These are phyloP conservation scores for Cyclotella kingstonii DNA, from an alignment of 108 stramenopile species.

Conservation along the genomic window DNA sequence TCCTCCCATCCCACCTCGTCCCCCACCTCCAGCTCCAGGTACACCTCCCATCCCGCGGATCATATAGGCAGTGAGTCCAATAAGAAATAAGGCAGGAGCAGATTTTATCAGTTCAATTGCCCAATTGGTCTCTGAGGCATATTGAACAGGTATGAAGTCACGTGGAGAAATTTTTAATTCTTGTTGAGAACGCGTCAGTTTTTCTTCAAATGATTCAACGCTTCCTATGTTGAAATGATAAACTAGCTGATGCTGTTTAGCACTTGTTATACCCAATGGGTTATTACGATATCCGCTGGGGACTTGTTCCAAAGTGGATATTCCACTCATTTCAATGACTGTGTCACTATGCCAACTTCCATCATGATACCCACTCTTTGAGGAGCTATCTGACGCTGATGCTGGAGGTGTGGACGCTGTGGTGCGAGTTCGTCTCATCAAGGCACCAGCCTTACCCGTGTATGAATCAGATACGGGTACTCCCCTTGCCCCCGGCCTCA, in stretches of 20 bases:
- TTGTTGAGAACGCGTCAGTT: slow-evolving; percentile 89
- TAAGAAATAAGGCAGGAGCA: slow-evolving; percentile 72
- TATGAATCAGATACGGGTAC: slow-evolving; percentile 41
- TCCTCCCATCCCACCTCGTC: slow-evolving; percentile 76
- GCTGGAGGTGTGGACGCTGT: not conserved
- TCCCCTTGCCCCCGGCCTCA: slow-evolving; percentile 53
- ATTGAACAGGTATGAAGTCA: slow-evolving; percentile 94
- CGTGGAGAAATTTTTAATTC: slow-evolving; percentile 78
- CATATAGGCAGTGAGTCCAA: slow-evolving; percentile 78
- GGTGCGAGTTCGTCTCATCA: not conserved
- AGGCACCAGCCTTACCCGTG: not conserved
- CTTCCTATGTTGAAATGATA: slow-evolving; percentile 96
- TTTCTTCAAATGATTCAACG: slow-evolving; percentile 96
- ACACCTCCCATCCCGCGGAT: slow-evolving; percentile 77
- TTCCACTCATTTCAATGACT: slow-evolving; percentile 46
- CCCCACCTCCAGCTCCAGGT: slow-evolving; percentile 58
- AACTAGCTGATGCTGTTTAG: slow-evolving; percentile 35
- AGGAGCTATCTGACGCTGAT: not conserved
- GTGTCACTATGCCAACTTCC: slow-evolving; percentile 54
- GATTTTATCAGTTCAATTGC: slow-evolving; percentile 71
- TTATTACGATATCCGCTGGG: slow-evolving; percentile 3
- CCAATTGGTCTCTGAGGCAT: slow-evolving; percentile 90
- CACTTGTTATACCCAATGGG: slow-evolving; percentile 4
- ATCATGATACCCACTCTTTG: no score
- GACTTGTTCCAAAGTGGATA: not conserved